Conservation (phyloP, 2,329 filamentous ascomycete genomes). For the Macroventuria anomochaeta region DNA sequence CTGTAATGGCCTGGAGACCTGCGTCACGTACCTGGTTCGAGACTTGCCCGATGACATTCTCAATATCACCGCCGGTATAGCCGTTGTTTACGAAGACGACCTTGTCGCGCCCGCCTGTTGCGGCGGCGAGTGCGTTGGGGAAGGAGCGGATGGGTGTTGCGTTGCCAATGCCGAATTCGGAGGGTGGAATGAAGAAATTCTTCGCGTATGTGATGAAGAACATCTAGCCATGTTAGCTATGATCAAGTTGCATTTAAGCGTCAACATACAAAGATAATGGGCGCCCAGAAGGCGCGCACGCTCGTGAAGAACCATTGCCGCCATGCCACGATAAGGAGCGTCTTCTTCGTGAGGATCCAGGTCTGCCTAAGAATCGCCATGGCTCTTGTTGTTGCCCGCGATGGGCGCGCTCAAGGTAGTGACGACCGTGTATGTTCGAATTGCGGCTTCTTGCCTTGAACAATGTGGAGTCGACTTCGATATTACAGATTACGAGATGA, state of each 20-base stretch:
- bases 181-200: conserved; percentile 82
- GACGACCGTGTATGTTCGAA: neutral
- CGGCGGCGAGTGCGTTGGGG: conserved; percentile 65
- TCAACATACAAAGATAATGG: conserved; percentile 57
- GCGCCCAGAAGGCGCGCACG: conserved; percentile 62
- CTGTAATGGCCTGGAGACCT: conserved; percentile 63
- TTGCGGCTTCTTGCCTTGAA: neutral
- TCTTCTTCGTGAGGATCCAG: conserved; percentile 65
- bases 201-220: conserved; percentile 70
- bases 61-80: conserved; percentile 70
- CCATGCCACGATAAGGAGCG: conserved; percentile 60
- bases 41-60: conserved; percentile 70
- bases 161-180: conserved; percentile 74
- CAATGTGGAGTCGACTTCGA: too few species aligned
- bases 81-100: conserved; percentile 83
- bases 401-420: conserved; percentile 18
- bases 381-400: conserved; percentile 31
- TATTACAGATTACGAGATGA: conserved; percentile 9
- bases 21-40: conserved; percentile 62
- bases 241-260: too few species aligned
- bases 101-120: conserved; percentile 67
- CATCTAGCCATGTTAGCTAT: conserved; percentile 43
- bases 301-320: conserved; percentile 62
- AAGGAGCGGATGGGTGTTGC: conserved; percentile 68
- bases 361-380: conserved; percentile 57